Base-by-base conservation (phyloP, 805 yeast genomes). In the Cyberlindnera nakhonratchasimensis region DNA sequence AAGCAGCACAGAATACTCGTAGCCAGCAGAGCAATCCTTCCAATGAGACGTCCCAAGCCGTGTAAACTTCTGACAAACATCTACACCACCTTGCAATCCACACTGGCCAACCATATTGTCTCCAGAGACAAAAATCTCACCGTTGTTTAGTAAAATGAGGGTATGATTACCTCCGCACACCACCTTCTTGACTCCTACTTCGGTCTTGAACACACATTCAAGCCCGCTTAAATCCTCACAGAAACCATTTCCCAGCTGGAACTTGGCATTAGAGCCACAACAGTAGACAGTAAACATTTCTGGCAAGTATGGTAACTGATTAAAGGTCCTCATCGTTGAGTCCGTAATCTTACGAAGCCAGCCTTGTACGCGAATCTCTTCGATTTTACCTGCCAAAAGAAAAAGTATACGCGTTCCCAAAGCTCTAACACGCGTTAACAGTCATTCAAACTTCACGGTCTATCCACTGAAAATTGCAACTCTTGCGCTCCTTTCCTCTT, bases 151-250 rank as follows among this genome's bases (percentile, higher is more conserved):
- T 7, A 88, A 58, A 2, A 87, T 47, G 14, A 86, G 52, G 0
- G 95, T 82, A 58, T 91, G 97, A 53, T 90, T 90, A 0, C 98
- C 97, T 4, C 96, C 97, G 52, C 89, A 79, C 1, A 70, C 73
- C 11, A 89, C 67, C 50, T 69, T 66, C 37, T 55, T 40, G 0
- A 80, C 72, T 7, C 13, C 43, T 34, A 30, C 45, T 33, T 35
- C 48, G 2, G 24, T 18, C 16, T 7, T 38, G 37, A 29, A 44
- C 19, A 53, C 55, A 2, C 23, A 19, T 16, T 41, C 40, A 14
- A 72, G 61, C 10, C 38, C 48, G 18, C 59, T 51, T 8, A 64
- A 43, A 59, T 83, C 97, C 2, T 72, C 72, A 26, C 64, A 61
- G 48, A 79, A 63, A 6, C 69, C 72, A 29, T 71, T 58, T 29